Base-by-base conservation (phyloP, 306 rosid species). In the Glycine soja region DNA sequence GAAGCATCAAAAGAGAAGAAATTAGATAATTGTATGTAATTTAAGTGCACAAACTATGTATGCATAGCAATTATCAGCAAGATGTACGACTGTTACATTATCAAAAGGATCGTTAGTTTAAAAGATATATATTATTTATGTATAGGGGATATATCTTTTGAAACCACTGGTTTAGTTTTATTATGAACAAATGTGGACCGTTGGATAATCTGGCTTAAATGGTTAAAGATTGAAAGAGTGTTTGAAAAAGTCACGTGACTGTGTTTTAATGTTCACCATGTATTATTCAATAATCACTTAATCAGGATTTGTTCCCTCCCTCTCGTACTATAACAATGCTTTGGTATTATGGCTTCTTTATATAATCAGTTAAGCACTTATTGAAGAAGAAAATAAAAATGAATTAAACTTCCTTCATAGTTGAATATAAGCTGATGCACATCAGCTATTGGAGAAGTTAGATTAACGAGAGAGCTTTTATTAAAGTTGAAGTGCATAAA, bases 141-240 rank as follows among this genome's bases (percentile, higher is more conserved):
- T 79, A 30, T 68, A 38, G 54, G 52, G 70, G 67, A 62, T 62
- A 72, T 62, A 58, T 73, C 81, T 56, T 67, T 47, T 56, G 56
- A 38, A 68, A 67, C 18, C 70, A 54, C 32, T 68, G 38, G 10
- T 72, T 77, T 70, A n/a, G 34, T 43, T 38, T 36, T 67, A 70
- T 13, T 56, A 47, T 82, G 65, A 74, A 58, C 40, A 68, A 47
- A 75, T 61, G 51, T 7, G 56, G 59, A 62, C 32, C 6, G 15
- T 76, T 70, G 30, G 59, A 38, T 43, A 57, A 15, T 15, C 45
- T 72, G 14, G 53, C 74, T 61, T 62, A 71, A 51, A 38, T 52
- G 67, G 75, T 53, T 56, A 43, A 43, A 15, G 52, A 43, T 51
- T 52, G 8, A 77, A 46, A 19, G 40, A 63, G 14, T 40, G 58